These are phyloP conservation scores for Nevesoporus exiguus DNA, from an alignment of 768 basidiomycete genomes.

Conservation along the genomic window DNA sequence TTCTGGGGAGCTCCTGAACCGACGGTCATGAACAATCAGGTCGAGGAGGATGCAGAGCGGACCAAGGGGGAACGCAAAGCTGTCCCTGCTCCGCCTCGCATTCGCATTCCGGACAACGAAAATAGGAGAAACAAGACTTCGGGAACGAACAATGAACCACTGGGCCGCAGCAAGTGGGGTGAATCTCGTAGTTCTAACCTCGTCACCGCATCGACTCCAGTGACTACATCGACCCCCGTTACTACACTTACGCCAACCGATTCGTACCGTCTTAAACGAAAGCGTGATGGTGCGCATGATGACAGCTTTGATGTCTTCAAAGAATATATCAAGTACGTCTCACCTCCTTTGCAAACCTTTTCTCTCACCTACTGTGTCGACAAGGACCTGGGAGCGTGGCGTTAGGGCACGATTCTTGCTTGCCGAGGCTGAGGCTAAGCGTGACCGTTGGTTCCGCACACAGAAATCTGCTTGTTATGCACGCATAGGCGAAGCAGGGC, in stretches of 20 bases:
- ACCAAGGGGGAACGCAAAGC: conserved; percentile 11
- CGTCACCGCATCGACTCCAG: conserved; percentile 4
- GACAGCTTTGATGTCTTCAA: conserved; percentile 25
- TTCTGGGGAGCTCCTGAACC: conserved; percentile 7
- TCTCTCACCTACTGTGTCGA: conserved; percentile 1
- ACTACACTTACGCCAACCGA: conserved; percentile 16
- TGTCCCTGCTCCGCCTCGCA: conserved; percentile 24
- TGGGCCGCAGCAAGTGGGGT: conserved; percentile 16
- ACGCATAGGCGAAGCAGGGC: conserved; percentile 31
- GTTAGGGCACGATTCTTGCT: conserved; percentile 27
- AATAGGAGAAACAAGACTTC: conserved; percentile 13
- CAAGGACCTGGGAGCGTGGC: conserved; percentile 30
- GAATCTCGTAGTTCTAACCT: conserved; percentile 6
- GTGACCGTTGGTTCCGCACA: conserved; percentile 27
- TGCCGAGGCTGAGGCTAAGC: conserved; percentile 29
- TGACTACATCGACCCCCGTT: conserved; percentile 12
- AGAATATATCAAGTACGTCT: conserved; percentile 30
- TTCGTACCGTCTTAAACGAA: conserved; percentile 23
- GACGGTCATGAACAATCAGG: conserved; percentile 7
- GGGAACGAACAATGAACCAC: conserved; percentile 25
- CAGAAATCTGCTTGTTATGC: conserved; percentile 29
- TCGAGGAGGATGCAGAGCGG: neutral
- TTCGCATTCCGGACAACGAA: conserved; percentile 19
- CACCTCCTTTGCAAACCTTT: neutral
- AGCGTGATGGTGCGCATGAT: conserved; percentile 20